Base-by-base conservation (phyloP, 129 eudicot species). In the Helichrysum umbraculigerum region DNA sequence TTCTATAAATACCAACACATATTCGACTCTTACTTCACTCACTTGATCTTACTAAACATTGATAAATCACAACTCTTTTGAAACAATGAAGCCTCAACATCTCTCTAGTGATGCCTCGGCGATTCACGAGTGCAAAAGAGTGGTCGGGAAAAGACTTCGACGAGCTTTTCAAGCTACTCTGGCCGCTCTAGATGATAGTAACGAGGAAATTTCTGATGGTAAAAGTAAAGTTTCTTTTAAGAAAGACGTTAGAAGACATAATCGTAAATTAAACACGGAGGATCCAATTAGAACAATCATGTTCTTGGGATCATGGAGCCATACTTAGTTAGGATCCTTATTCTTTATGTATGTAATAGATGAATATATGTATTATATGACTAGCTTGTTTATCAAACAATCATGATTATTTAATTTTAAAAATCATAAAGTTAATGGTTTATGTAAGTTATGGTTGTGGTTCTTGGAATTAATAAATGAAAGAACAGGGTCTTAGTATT, bases 301-400 rank as follows among this genome's bases (percentile, higher is more conserved):
- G 90, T 91, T 91, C 78, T 78, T 91, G 70, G 97, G 92, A 21
- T 85, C 94, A 1, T 91, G 94, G 97, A 88, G 87, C 78, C 94
- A 86, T 73, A 86, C 97, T 1, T 91, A 81, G 64, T 34, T 70
- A 63, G 33, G 25, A 37, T 58, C 16, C 32, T 56, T 56, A 44
- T 44, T 70, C 15, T 58, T 25, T 20, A 57, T 42, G 15, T 50
- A 2, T 9, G 4, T 37, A 71, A 33, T 67, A 41, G 7, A 52
- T 64, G 71, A 42, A 75, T 62, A 63, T 75, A 58, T 51, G 78
- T 71, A 79, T 21, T 34, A 71, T 64, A 34, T 62, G 58, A 70
- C 70, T 25, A 25, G 28, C 28, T 52, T 30, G 60, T 22, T 63
- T 52, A 72, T 51, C 58, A 10, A 10, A 4, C 11, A 7, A 54